These are phyloP conservation scores for Aspergillus affinis DNA, from an alignment of 495 filamentous ascomycete species.

Conservation along the genomic window DNA sequence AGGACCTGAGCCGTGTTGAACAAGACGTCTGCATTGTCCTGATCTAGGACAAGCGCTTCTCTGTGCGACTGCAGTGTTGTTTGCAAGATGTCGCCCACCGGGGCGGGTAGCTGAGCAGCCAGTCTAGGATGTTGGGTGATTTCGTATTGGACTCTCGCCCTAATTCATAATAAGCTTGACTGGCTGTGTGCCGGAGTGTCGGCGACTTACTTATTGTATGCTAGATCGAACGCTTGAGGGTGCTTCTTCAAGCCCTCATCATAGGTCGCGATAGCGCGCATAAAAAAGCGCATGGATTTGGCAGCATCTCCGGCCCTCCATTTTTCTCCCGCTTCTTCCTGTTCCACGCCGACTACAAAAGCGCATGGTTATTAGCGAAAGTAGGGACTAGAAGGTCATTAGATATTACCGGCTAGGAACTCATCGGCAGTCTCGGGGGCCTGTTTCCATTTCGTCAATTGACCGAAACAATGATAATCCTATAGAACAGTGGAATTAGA, in stretches of 20 bases:
- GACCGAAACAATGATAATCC: background rate
- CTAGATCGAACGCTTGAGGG: constrained; percentile 62
- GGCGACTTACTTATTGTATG: constrained; percentile 66
- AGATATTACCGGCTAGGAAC: constrained; percentile 51
- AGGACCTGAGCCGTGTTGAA: constrained; percentile 72
- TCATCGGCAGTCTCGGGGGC: constrained; percentile 60
- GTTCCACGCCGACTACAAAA: constrained; percentile 58
- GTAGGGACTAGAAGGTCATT: background rate
- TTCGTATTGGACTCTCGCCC: constrained; percentile 64
- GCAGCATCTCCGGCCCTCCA: constrained; percentile 69
- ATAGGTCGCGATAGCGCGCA: constrained; percentile 64
- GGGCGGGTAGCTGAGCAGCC: constrained; percentile 50
- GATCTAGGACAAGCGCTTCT: constrained; percentile 55
- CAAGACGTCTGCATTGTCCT: constrained; percentile 61
- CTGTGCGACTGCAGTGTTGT: constrained; percentile 61
- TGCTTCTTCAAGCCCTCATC: constrained; percentile 58
- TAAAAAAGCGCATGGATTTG: constrained; percentile 67
- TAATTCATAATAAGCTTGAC: constrained; percentile 20
- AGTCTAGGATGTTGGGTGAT: constrained; percentile 61
- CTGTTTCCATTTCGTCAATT: constrained; percentile 27
- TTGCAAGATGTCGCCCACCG: constrained; percentile 51
- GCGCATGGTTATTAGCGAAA: background rate
- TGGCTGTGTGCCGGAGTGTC: background rate
- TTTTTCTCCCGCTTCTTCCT: constrained; percentile 71
- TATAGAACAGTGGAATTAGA: background rate